Evolutionary conservation across 2,329 filamentous ascomycete genomes (phyloP).

Genomic region (Dryadomyces sulphureus): DNA sequence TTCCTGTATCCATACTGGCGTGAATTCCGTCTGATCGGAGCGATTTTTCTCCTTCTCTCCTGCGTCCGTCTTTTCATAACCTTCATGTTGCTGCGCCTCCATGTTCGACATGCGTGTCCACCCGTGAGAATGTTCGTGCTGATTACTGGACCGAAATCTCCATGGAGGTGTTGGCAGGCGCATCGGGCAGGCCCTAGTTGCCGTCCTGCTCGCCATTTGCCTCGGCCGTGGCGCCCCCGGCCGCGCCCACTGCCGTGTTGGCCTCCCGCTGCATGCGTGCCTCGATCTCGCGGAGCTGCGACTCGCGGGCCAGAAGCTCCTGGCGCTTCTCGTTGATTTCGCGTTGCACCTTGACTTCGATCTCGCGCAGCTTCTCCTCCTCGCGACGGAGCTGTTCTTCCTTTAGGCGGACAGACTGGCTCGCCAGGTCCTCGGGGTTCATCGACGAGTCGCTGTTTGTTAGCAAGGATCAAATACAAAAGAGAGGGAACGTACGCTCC

Average conservation of each 20-base stretch:
- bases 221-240: constrained; percentile 25
- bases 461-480: constrained; percentile 5
- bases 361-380: constrained; percentile 99
- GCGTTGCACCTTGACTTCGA: constrained; percentile 98
- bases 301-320: constrained; percentile 92
- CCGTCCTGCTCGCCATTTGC: constrained; percentile 41
- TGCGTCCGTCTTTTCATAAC: not conserved
- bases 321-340: constrained; percentile 99
- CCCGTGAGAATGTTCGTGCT: not conserved
- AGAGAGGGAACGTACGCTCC: constrained; percentile 55
- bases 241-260: constrained; percentile 31
- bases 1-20: not conserved
- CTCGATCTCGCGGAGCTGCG: constrained; percentile 96
- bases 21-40: not conserved
- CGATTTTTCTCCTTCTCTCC: not conserved
- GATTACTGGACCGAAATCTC: constrained; percentile 7
- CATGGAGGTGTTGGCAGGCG: not conserved
- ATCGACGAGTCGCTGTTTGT: constrained; percentile 62
- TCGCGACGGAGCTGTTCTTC: constrained; percentile 97
- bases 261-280: constrained; percentile 88
- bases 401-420: constrained; percentile 96
- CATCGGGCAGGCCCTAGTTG: constrained; percentile 21
- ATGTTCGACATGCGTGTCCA: too few relatives aligned
- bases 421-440: constrained; percentile 94
- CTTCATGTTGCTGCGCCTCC: not conserved